Conservation (phyloP, 106 monocot species). For the Chionographis japonica region DNA sequence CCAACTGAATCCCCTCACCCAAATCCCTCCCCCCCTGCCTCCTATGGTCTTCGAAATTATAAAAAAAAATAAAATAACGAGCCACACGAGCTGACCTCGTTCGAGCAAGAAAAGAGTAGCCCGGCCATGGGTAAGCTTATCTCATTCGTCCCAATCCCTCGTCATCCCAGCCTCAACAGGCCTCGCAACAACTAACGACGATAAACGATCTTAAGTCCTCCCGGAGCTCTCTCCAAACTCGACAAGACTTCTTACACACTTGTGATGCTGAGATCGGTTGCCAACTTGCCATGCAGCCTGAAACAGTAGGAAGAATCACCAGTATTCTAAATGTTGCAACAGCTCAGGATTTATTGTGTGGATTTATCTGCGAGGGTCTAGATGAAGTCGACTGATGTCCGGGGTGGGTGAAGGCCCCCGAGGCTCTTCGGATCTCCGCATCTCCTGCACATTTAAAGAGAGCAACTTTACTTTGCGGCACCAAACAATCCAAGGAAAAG, state of each 20-base stretch:
- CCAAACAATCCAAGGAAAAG: no score
- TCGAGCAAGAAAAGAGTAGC: neutral
- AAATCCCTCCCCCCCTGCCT: neutral
- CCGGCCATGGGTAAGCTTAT: neutral
- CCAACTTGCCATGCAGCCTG: neutral
- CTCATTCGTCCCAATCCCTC: neutral
- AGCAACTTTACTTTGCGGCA: neutral
- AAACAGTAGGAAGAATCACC: neutral
- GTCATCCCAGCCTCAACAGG: no score
- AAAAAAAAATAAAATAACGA: neutral
- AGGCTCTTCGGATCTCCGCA: constrained; percentile 20
- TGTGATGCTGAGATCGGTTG: neutral
- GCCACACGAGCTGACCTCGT: constrained; percentile 14
- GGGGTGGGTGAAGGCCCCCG: constrained; percentile 14
- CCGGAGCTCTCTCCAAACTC: no score
- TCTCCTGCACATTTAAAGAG: constrained; percentile 12
- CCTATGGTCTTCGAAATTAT: constrained; percentile 13
- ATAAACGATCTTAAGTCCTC: no score
- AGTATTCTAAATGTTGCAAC: neutral
- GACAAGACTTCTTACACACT: neutral
- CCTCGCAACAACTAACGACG: neutral
- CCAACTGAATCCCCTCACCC: constrained; percentile 9
- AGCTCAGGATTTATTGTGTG: neutral
- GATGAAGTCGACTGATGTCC: constrained; percentile 22
- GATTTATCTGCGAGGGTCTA: constrained; percentile 16